A percentile compares a stretch with the other conserved stretches of the same genome.
Conservation (phyloP, 148 eudicot species). For the Rheum nobile region DNA sequence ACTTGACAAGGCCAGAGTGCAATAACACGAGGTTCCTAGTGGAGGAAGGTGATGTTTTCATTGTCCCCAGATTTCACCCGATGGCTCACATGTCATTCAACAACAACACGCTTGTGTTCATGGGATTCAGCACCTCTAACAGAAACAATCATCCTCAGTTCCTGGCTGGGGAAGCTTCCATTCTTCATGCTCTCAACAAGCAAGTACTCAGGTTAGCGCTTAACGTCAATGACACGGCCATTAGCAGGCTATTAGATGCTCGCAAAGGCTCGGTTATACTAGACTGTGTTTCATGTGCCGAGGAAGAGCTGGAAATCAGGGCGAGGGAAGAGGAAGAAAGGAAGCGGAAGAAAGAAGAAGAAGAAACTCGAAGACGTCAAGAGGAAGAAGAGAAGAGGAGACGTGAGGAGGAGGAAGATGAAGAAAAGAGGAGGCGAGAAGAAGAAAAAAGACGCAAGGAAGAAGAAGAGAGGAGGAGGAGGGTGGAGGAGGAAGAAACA, state of each 20-base stretch:
- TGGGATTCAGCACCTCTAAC: conserved; percentile 59
- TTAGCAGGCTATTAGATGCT: conserved; percentile 30
- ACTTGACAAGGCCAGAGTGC: conserved; percentile 28
- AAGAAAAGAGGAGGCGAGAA: background rate
- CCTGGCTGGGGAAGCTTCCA: conserved; percentile 54
- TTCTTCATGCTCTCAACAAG: conserved; percentile 36
- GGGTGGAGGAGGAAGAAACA: background rate
- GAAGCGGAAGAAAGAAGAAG: conserved; percentile 6
- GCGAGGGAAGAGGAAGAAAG: conserved; percentile 4
- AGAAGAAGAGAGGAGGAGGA: background rate
- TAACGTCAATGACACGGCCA: conserved; percentile 26
- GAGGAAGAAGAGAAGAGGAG: conserved; percentile 14
- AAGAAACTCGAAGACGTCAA: background rate
- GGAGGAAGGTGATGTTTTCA: conserved; percentile 69
- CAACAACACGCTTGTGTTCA: conserved; percentile 46
- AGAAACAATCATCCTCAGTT: conserved; percentile 62
- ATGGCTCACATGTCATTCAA: conserved; percentile 74
- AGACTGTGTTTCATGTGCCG: conserved; percentile 71
- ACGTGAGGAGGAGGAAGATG: conserved; percentile 1
- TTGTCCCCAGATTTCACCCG: conserved; percentile 65
- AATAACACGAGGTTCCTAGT: conserved; percentile 40
- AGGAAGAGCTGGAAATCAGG: conserved; percentile 36
- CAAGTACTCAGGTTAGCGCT: conserved; percentile 40
- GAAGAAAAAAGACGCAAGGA: background rate
- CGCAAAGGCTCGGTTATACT: conserved; percentile 36